phyloP scores from a whole-genome alignment of 805 yeast genomes.

The Kazachstania psychrophila region DNA sequence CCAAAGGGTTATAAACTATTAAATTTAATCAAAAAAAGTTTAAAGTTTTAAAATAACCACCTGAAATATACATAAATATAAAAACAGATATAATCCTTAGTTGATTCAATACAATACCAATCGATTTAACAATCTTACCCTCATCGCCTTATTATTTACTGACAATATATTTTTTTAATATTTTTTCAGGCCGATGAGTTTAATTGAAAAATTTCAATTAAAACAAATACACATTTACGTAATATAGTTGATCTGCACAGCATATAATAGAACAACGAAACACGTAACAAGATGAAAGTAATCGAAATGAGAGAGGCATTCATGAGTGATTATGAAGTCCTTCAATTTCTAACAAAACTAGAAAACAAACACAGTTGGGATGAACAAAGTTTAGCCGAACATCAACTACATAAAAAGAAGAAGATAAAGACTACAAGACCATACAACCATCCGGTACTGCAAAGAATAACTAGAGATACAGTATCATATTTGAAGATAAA shows the following conservation, averaged over 20 bases:
- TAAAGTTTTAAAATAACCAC: no score
- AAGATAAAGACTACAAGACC: slow-evolving; percentile 23
- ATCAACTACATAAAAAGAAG: slow-evolving; percentile 14
- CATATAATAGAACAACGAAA: no score
- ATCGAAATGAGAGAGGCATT: slow-evolving; percentile 43
- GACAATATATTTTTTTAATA: no score
- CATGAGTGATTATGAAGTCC: slow-evolving; percentile 49
- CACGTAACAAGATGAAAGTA: slow-evolving; percentile 33
- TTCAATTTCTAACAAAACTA: slow-evolving; percentile 38
- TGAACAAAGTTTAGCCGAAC: slow-evolving; percentile 10
- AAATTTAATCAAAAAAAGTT: no score
- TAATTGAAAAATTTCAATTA: not conserved
- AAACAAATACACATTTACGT: not conserved
- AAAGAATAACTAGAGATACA: slow-evolving; percentile 30
- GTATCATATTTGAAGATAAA: slow-evolving; percentile 19
- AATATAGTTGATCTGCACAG: no score
- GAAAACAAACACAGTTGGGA: slow-evolving; percentile 33
- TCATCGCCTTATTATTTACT: no score
- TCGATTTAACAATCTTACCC: no score
- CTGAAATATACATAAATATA: no score
- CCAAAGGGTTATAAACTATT: no score
- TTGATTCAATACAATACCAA: no score
- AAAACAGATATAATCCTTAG: no score
- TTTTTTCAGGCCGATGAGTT: no score
- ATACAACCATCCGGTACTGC: slow-evolving; percentile 31